Base-by-base conservation (phyloP, 345 rosid species). In the Euphorbia tirucalli region DNA sequence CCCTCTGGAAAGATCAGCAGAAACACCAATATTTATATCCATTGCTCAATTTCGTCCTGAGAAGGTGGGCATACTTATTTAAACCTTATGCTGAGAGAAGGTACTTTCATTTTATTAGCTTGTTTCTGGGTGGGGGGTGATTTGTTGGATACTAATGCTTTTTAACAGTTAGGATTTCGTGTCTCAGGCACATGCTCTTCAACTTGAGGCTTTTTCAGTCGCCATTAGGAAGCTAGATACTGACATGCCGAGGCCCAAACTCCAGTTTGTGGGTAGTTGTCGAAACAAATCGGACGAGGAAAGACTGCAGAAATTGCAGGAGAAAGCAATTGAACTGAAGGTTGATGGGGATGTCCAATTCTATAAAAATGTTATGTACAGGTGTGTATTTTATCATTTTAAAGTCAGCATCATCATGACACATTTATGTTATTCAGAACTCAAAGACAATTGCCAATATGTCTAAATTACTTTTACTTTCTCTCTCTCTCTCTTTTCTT, bases 31-130 rank as follows among this genome's bases (percentile, higher is more conserved):
- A 30, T 79, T 95, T 59, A 89, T 95, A 74, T 95, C 97, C 0
- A 93, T 95, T 63, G 96, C 97, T 35, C 99, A 95, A 66, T 95
- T 95, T 83, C 97, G 97, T 77, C 99, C 97, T 59, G 99, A 95
- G 93, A 95, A 95, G 99, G 99, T 95, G 86, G 77, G 88, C 64
- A 84, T 69, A 61, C 74, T 80, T 80, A 39, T 58, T 61, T 75
- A 66, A 77, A 74, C 74, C 74, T 82, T 79, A 71, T 67, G 43
- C 69, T 28, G 69, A 48, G 25, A 21, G 22, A 58, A 78, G 86
- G 82, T 84, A 68, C 72, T 78, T 13, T 37, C 37, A 70, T 77
- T 83, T 70, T 37, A 54, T 43, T 70, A 76, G 83, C 75, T 83
- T 64, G 5, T 27, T 63, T 74, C 74, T 44, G n/a, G n/a, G n/a